A percentile compares a stretch with the other conserved stretches of the same genome.
Conservation (phyloP, 148 eudicot species). For the Camellia japonica region DNA sequence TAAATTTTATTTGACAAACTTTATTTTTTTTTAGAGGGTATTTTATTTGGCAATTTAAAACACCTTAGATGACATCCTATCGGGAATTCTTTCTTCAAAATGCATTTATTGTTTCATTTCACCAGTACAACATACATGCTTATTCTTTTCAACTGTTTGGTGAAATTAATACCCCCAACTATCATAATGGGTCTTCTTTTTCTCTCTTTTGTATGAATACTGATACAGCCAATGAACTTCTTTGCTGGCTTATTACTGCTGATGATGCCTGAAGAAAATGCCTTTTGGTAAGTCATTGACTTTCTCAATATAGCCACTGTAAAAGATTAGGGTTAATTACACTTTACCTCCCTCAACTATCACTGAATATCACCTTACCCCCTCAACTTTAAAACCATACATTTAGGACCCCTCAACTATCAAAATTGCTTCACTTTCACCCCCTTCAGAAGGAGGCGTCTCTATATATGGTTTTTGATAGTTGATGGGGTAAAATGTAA, state of each 20-base stretch:
- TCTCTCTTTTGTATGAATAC: conserved; percentile 12
- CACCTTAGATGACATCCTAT: conserved; percentile 3
- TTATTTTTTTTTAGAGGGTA: too few relatives aligned
- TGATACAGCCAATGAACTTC: conserved; percentile 92
- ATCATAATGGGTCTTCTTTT: conserved; percentile 3
- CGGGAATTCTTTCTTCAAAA: not conserved
- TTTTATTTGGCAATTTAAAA: not conserved
- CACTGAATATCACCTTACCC: too few relatives aligned
- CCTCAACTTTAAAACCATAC: too few relatives aligned
- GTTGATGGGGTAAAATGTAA: too few relatives aligned
- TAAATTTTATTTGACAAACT: too few relatives aligned
- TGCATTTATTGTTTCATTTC: not conserved
- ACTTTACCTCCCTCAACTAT: too few relatives aligned
- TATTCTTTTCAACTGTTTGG: not conserved
- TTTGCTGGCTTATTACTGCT: conserved; percentile 89
- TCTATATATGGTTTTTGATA: too few relatives aligned
- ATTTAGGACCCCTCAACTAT: too few relatives aligned
- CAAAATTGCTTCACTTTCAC: too few relatives aligned
- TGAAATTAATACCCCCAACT: not conserved
- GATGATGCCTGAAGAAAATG: conserved; percentile 99
- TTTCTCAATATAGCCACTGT: too few relatives aligned
- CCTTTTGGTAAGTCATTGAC: conserved; percentile 97
- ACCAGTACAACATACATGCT: not conserved
- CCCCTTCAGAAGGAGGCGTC: too few relatives aligned
- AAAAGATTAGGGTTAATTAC: too few relatives aligned